These are phyloP conservation scores for Globisporangium camurandrum DNA, from an alignment of 352 stramenopile species.

Conservation along the genomic window DNA sequence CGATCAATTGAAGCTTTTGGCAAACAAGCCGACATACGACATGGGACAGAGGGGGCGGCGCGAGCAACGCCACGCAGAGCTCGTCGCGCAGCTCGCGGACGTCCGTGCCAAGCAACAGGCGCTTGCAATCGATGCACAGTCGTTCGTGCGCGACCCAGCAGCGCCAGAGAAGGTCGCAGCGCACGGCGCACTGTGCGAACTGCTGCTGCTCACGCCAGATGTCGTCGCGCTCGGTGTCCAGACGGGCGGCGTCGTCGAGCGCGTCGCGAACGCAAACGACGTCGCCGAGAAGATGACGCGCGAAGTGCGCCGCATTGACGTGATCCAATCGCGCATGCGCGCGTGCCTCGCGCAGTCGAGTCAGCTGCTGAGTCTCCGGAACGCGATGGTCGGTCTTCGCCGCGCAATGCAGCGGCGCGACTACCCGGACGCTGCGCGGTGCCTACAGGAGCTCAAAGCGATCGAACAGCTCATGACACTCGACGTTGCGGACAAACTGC, in stretches of 20 bases:
- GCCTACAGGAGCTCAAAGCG: conserved; percentile 65
- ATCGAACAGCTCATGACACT: conserved; percentile 71
- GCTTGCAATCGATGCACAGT: conserved; percentile 21
- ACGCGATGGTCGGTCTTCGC: conserved; percentile 64
- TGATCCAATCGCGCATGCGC: conserved; percentile 71
- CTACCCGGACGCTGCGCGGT: conserved; percentile 64
- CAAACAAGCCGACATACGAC: not conserved
- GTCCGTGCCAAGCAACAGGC: conserved; percentile 38
- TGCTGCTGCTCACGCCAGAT: conserved; percentile 53
- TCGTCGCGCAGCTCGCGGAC: conserved; percentile 42
- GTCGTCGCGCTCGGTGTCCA: conserved; percentile 65
- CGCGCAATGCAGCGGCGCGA: conserved; percentile 64
- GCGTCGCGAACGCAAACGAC: conserved; percentile 83
- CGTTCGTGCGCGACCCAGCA: conserved; percentile 29
- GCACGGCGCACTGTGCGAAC: conserved; percentile 36
- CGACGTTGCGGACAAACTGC: conserved; percentile 77
- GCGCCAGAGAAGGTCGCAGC: conserved; percentile 48
- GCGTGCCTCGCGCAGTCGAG: conserved; percentile 50
- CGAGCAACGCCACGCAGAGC: conserved; percentile 46
- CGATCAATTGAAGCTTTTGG: too few relatives aligned
- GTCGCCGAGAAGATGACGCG: conserved; percentile 85
- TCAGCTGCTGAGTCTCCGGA: conserved; percentile 72
- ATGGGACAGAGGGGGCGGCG: conserved; percentile 15
- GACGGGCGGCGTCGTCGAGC: conserved; percentile 75
- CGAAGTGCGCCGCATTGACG: conserved; percentile 73